Base-by-base conservation (phyloP, 257 asterid species). In the Misopates orontium region DNA sequence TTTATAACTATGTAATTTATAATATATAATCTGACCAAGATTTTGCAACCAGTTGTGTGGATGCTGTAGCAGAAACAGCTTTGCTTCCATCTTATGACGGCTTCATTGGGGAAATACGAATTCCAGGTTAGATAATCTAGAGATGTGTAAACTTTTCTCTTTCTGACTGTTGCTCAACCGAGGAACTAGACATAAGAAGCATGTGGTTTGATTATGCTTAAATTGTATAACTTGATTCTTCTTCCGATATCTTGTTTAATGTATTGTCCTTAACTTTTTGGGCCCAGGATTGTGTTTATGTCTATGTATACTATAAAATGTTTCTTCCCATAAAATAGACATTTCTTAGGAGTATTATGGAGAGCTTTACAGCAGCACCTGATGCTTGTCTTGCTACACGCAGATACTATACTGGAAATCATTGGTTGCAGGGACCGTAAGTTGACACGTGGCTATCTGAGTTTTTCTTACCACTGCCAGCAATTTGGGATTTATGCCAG, bases 61-160 rank as follows among this genome's bases (percentile, higher is more conserved):
- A 90, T 78, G 86, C 91, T 40, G 78, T 85, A 74, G 87, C 94
- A 75, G 97, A 88, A 83, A 77, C 81, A 70, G 95, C 96, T 70
- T 66, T 79, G 71, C 78, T 82, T 62, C 95, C 95, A 3, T 71
- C 87, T 59, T 90, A 72, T 81, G 71, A 58, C 67, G 92, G 91
- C 62, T 73, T 76, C 52, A 80, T 93, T 77, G 90, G 95, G 67
- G 91, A 76, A 68, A 78, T 85, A 71, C 76, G 55, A 66, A 80
- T 90, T 78, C 85, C 95, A 21, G 95, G 99, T 85, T 68, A 56
- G 74, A 56, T 45, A 14, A 42, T 39, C 45, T 60, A 67, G 63
- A 61, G 32, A 59, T 20, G 11, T 69, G 47, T 70, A 56, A 44
- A 31, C 32, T 50, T 56, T 25, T 56, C 22, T 45, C 24, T 54